Base-by-base conservation (phyloP, 2,329 filamentous ascomycete species). In the Sclerotinia borealis region DNA sequence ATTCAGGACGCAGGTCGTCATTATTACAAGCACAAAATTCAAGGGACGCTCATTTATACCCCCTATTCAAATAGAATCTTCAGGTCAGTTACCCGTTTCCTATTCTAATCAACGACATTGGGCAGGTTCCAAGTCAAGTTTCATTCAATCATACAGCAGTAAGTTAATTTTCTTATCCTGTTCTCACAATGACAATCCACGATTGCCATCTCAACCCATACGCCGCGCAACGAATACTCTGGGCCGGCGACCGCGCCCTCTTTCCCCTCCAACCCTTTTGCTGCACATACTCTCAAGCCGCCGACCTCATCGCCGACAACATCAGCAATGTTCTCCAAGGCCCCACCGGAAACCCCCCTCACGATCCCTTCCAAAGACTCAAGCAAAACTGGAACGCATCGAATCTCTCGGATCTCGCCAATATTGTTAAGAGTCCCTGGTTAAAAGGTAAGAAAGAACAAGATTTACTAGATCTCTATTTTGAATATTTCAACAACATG, bases 201-300 rank as follows among this genome's bases (percentile, higher is more conserved):
- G 54, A 55, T 5, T 58, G 60, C 3, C 41, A 62, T n/a, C 60
- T 62, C 10, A 62, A 62, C 17, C 60, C 60, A 5, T 62, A 58
- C 34, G 60, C 60, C 1, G 60, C 51, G 11, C 60, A 43, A 2
- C 51, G 60, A 2, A 58, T 62, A 17, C 51, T 62, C 19, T 62
- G 60, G 60, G 31, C 34, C 6, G 60, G 50, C 6, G 60, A 62
- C 19, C 25, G 50, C 31, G 41, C 41, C 13, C 51, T 58, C 4
- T 34, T 31, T 3, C 51, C 60, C 17, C 49, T 62, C 1, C 50
- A 58, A 8, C 60, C 60, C 6, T 51, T 62, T 19, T 51, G 50
- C 39, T 62, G 51, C n/a, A 62, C 60, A 10, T 62, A 62, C 27
- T 17, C 39, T 5, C 50, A 62, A 58, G 60, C 60, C 5, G 60